Evolutionary conservation across 1,284 basidiomycete genomes (phyloP).

Genomic region (Termitomyces sp.): DNA sequence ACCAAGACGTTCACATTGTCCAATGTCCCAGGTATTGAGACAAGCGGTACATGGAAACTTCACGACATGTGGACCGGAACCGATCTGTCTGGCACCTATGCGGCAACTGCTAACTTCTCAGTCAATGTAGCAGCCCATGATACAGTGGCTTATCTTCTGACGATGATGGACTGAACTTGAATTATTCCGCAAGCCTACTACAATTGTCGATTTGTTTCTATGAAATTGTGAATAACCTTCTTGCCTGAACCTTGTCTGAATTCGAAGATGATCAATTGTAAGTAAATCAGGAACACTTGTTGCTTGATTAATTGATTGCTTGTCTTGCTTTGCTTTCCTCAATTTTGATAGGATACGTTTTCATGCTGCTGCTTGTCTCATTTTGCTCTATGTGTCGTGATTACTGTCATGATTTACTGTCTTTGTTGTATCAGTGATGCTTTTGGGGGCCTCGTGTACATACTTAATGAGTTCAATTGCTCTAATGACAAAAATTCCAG

Average conservation of each 20-base stretch:
- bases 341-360: no score
- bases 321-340: no score
- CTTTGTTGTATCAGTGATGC: no score
- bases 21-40: conserved; percentile 37
- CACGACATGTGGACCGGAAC: conserved; percentile 52
- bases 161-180: conserved; percentile 6
- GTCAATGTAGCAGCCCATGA: conserved; percentile 43
- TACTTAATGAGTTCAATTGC: no score
- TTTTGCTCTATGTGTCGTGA: no score
- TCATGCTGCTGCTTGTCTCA: no score
- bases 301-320: no score
- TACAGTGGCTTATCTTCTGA: conserved; percentile 43
- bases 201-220: background rate
- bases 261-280: no score
- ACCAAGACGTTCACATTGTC: conserved; percentile 43
- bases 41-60: conserved; percentile 34
- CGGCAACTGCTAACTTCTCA: conserved; percentile 30
- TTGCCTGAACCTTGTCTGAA: background rate
- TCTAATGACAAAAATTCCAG: no score
- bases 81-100: conserved; percentile 39
- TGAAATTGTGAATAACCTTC: background rate
- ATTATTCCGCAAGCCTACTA: background rate
- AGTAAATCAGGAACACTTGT: no score
- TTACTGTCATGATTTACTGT: no score
- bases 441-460: no score